Percentiles rank a stretch among this genome's conserved stretches.
phyloP scores from a whole-genome alignment of 1,139 yeast species.

The Zhuliangozyma blackwelliae region DNA sequence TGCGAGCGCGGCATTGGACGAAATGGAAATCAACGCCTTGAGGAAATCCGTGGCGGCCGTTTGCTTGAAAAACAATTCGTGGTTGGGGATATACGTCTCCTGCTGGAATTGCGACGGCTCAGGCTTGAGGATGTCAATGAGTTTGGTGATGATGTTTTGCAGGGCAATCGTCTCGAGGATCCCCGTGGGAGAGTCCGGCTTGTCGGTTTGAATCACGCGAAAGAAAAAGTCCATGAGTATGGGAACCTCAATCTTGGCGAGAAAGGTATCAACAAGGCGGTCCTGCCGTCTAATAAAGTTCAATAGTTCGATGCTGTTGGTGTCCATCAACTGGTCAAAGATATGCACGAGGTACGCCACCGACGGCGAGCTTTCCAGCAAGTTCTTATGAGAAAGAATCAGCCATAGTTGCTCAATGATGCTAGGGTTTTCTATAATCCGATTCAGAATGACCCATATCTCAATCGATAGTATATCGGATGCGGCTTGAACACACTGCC shows the following conservation, averaged over 20 bases:
- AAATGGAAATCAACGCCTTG: conserved; percentile 88
- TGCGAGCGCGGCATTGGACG: conserved; percentile 61
- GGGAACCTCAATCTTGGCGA: conserved; percentile 54
- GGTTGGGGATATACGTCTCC: conserved; percentile 24
- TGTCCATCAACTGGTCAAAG: conserved; percentile 44
- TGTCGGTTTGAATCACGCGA: conserved; percentile 61
- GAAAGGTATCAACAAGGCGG: conserved; percentile 50
- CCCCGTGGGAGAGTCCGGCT: conserved; percentile 61
- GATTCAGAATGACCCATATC: conserved; percentile 42
- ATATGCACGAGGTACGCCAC: conserved; percentile 40
- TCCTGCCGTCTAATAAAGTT: conserved; percentile 51
- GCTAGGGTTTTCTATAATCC: conserved; percentile 42
- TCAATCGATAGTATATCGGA: conserved; percentile 42
- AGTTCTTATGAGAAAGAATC: conserved; percentile 33
- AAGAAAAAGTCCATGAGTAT: conserved; percentile 54
- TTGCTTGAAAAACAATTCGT: conserved; percentile 57
- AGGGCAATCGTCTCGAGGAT: conserved; percentile 49
- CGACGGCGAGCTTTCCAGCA: conserved; percentile 37
- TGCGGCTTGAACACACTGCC: conserved; percentile 39
- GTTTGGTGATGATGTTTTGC: conserved; percentile 49
- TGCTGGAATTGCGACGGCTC: conserved; percentile 31
- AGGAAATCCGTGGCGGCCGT: conserved; percentile 94
- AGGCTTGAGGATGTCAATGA: conserved; percentile 49
- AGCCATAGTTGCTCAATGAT: conserved; percentile 43
- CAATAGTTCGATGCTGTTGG: conserved; percentile 45